phyloP scores from a whole-genome alignment of 768 basidiomycete genomes.

The Pseudohyphozyma bogoriensis region DNA sequence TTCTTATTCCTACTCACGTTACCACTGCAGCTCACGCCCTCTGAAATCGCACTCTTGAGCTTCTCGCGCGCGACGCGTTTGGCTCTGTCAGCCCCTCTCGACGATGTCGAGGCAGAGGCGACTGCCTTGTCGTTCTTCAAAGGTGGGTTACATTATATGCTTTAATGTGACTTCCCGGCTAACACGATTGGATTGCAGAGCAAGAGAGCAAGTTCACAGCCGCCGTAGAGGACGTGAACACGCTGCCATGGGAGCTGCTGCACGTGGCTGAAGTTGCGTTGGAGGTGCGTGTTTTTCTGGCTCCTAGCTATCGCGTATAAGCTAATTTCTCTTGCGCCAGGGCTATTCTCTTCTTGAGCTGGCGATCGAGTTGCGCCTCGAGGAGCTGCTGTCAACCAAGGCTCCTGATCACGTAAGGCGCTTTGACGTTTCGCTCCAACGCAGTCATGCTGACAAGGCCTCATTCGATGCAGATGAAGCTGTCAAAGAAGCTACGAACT shows the following conservation, averaged over 20 bases:
- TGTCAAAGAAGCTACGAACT: slow-evolving; percentile 18
- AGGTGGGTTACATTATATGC: slow-evolving; percentile 38
- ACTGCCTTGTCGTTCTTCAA: slow-evolving; percentile 54
- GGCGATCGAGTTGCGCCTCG: slow-evolving; percentile 12
- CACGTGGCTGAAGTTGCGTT: slow-evolving; percentile 65
- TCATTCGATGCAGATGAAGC: slow-evolving; percentile 2
- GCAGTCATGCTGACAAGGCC: background rate
- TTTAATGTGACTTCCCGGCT: background rate
- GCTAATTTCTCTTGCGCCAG: slow-evolving; percentile 38
- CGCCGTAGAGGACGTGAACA: slow-evolving; percentile 38
- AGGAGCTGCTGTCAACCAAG: slow-evolving; percentile 4
- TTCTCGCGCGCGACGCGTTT: slow-evolving; percentile 6
- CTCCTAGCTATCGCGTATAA: too few relatives aligned
- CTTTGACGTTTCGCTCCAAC: background rate
- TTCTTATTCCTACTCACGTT: background rate
- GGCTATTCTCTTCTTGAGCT: slow-evolving; percentile 61
- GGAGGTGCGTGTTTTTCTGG: slow-evolving; percentile 46
- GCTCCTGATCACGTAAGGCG: slow-evolving; percentile 16
- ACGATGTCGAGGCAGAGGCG: slow-evolving; percentile 42
- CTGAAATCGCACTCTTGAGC: slow-evolving; percentile 3
- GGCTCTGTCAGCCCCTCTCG: slow-evolving; percentile 38
- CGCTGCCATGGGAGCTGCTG: slow-evolving; percentile 50
- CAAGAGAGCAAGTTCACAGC: slow-evolving; percentile 49
- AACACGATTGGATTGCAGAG: slow-evolving; percentile 39
- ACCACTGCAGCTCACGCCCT: slow-evolving; percentile 1